phyloP scores from a whole-genome alignment of 129 eudicot genomes.

The Flaveria sonorensis region DNA sequence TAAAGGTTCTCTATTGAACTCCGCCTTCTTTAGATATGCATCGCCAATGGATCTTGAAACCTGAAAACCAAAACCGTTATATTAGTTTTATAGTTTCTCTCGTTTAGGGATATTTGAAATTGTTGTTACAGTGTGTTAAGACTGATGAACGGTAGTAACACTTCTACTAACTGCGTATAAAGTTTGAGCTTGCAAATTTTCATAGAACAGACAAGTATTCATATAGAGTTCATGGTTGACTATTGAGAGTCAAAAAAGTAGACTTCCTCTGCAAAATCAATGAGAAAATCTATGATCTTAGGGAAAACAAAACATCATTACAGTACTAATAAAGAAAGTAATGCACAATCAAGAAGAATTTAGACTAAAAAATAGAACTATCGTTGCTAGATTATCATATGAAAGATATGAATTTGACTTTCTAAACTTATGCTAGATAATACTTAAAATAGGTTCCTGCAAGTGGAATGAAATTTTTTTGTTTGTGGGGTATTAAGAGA shows the following conservation, averaged over 20 bases:
- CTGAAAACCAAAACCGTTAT: slow-evolving; percentile 38
- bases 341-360: neutral
- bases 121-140: neutral
- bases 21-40: slow-evolving; percentile 82
- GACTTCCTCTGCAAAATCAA: neutral
- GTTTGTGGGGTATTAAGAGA: neutral
- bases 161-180: neutral
- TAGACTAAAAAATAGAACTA: neutral
- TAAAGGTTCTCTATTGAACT: slow-evolving; percentile 80
- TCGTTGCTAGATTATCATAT: neutral
- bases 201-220: neutral
- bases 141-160: neutral
- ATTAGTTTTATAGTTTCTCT: neutral
- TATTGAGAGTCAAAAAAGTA: slow-evolving; percentile 8
- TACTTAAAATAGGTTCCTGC: neutral
- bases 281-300: neutral
- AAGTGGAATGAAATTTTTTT: neutral
- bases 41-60: slow-evolving; percentile 92
- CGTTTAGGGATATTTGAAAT: neutral
- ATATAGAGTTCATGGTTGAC: slow-evolving; percentile 15
- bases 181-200: neutral
- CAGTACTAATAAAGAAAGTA: neutral
- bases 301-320: neutral
- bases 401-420: slow-evolving; percentile 11
- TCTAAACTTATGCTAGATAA: neutral